Evolutionary conservation across 768 basidiomycete genomes (phyloP).

Genomic region (Tulasnella sp.): DNA sequence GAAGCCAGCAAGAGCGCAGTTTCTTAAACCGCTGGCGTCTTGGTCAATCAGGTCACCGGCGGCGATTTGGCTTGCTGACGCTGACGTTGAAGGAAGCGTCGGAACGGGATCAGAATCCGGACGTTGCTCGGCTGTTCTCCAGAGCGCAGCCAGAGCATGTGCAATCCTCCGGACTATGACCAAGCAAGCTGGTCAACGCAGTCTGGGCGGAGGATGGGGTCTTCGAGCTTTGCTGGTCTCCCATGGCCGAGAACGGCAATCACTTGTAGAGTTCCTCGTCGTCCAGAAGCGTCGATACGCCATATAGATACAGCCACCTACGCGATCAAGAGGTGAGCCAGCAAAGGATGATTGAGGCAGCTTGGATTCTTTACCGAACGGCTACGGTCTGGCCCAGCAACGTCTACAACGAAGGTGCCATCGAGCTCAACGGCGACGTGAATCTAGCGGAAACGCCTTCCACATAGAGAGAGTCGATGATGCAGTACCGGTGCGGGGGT

Average conservation of each 20-base stretch:
- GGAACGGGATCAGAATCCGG: too few relatives aligned
- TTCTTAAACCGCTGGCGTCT: conserved; percentile 81
- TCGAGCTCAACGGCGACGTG: conserved; percentile 53
- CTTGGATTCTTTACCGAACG: conserved; percentile 63
- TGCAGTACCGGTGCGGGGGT: neutral
- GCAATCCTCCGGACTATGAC: too few relatives aligned
- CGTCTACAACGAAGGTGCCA: conserved; percentile 70
- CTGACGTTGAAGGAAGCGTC: too few relatives aligned
- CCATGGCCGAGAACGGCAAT: too few relatives aligned
- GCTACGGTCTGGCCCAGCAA: conserved; percentile 93
- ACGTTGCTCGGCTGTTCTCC: too few relatives aligned
- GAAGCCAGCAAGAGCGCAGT: conserved; percentile 92
- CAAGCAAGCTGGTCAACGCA: too few relatives aligned
- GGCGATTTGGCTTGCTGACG: too few relatives aligned
- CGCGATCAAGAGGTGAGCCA: neutral
- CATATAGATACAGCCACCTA: conserved; percentile 86
- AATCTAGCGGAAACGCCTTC: conserved; percentile 49
- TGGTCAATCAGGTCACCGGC: conserved; percentile 68
- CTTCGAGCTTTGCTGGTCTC: conserved; percentile 66
- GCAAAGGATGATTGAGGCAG: neutral
- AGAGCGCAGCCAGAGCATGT: too few relatives aligned
- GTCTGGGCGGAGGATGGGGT: neutral
- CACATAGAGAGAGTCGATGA: conserved; percentile 26
- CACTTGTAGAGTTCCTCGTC: conserved; percentile 72
- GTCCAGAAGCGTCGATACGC: conserved; percentile 59